phyloP scores from a whole-genome alignment of 345 rosid genomes.

The Eutrema yunnanense region DNA sequence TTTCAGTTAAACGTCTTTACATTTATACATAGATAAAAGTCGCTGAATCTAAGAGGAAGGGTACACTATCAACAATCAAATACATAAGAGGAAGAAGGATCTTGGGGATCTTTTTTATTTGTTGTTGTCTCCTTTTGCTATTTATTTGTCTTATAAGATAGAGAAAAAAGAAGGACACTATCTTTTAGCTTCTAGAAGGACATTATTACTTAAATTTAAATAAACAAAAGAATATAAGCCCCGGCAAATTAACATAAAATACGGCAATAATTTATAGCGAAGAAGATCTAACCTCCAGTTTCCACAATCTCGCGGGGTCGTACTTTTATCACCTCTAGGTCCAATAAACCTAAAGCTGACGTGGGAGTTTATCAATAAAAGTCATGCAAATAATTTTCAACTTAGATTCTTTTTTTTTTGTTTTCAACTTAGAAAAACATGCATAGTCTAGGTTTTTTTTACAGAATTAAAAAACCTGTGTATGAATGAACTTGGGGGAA shows the following conservation, averaged over 20 bases:
- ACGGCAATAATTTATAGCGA: background rate
- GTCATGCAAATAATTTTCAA: constrained; percentile 1
- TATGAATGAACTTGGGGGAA: background rate
- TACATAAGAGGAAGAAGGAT: background rate
- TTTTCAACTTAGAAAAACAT: background rate
- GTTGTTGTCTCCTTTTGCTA: background rate
- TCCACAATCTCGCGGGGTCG: constrained; percentile 16
- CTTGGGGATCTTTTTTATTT: background rate
- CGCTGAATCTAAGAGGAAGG: background rate
- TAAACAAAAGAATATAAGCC: background rate
- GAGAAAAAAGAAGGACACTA: too few species aligned
- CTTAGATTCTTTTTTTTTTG: background rate
- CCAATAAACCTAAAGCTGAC: background rate
- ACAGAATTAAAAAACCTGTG: background rate
- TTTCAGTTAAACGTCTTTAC: constrained; percentile 11
- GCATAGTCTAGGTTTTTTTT: background rate
- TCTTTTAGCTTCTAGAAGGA: constrained; percentile 25
- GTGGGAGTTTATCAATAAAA: background rate
- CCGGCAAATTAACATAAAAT: background rate
- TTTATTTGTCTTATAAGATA: background rate
- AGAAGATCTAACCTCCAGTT: constrained; percentile 11
- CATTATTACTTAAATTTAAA: background rate
- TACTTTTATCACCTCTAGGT: constrained; percentile 1
- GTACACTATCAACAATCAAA: background rate
- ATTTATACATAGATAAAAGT: background rate